A percentile compares a stretch with the other conserved stretches of the same genome.
Evolutionary conservation across 176 grass and related monocot genomes (phyloP).

Genomic region (Zea luxurians): DNA sequence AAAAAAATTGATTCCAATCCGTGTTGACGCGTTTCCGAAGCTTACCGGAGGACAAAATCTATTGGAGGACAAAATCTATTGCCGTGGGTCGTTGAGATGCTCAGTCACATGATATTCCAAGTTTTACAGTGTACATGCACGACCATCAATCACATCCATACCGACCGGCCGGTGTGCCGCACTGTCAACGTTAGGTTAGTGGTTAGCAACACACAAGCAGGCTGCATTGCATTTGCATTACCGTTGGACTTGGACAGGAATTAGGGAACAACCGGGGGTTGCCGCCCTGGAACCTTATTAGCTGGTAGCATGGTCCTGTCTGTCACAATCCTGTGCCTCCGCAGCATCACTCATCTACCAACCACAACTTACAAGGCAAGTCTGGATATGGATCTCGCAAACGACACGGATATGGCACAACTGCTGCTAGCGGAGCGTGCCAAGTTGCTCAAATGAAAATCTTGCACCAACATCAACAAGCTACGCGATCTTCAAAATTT

Average conservation of each 20-base stretch:
- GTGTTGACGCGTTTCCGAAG: neutral
- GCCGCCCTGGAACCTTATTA: neutral
- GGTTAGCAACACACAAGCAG: neutral
- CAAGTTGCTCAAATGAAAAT: neutral
- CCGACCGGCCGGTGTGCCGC: neutral
- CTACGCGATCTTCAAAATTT: neutral
- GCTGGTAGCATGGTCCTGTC: neutral
- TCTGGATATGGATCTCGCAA: constrained; percentile 23
- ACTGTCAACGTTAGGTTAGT: constrained; percentile 22
- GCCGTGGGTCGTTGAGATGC: neutral
- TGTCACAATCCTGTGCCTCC: constrained; percentile 29
- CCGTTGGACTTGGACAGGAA: neutral
- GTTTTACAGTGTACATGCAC: neutral
- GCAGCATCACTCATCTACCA: constrained; percentile 34
- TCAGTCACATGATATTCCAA: neutral
- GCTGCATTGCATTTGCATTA: neutral
- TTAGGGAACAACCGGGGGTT: constrained; percentile 28
- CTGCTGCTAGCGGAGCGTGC: neutral
- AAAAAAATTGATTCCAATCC: neutral
- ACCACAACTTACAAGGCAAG: neutral
- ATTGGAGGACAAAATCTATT: neutral
- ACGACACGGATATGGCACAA: neutral
- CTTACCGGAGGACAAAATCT: neutral
- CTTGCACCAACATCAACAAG: neutral
- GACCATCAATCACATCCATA: neutral